Base-by-base conservation (phyloP, 495 filamentous ascomycete species). In the Barbatosphaeria neglecta region DNA sequence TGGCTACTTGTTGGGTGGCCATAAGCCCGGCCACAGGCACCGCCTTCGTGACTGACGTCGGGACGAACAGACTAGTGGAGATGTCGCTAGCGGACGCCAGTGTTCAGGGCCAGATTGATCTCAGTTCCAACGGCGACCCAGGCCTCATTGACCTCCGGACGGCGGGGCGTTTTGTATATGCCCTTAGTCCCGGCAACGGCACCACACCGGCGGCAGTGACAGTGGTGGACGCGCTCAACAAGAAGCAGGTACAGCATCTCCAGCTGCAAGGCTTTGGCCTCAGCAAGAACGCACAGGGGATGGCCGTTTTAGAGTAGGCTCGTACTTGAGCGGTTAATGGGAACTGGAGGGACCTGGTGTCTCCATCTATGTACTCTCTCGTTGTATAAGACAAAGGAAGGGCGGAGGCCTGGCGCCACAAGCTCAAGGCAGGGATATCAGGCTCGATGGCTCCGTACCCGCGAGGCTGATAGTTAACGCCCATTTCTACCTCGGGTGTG, bases 71-170 rank as follows among this genome's bases (percentile, higher is more conserved):
- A 20, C 45, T 83, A 11, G 63, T 80, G 1, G 79, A 81, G 61
- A 66, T 81, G 48, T 58, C 65, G 23, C 18, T 66, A 0, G 48
- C 48, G 23, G 66, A 67, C 23, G 70, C 69, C 5, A 58, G 50
- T 19, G 60, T 81, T 13, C 38, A 75, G 6, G 49, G 47, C 2
- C 56, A 39, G 3, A 48, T 71, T 1, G 66, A 72, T 28, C 51
- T 76, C 31, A 57, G 43, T 17, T 48, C 45, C 15, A 72, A 68
- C 25, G 67, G 66, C 0, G 75, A 75, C 47, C 55, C 54, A 3
- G 78, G 78, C 0, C 56, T 81, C 47, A 69, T 72, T 48, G 79
- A 83, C 56, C 39, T 79, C n/a, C 47, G 55, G n/a, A 64, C 66
- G 1, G 61, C 58, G 0, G 78, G 78, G 2, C 55, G 57, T 15